phyloP scores from a whole-genome alignment of 2,329 filamentous ascomycete species.

The Aspergillus puulaauensis region DNA sequence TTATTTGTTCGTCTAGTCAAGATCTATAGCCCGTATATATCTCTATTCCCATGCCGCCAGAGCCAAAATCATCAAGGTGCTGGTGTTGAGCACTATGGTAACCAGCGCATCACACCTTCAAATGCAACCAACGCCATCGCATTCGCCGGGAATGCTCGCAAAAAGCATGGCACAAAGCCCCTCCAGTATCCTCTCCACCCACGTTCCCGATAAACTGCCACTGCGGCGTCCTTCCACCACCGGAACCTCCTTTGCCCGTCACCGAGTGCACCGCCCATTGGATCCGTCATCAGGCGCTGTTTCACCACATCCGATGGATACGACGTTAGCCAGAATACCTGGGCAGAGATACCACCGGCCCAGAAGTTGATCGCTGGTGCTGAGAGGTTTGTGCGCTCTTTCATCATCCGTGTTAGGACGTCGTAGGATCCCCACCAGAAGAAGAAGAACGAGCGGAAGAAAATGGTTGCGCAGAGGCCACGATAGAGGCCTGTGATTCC shows the following conservation, averaged over 20 bases:
- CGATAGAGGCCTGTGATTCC: constrained; percentile 81
- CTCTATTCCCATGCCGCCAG: not conserved
- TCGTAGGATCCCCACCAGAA: constrained; percentile 99
- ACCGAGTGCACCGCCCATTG: constrained; percentile 67
- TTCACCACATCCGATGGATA: constrained; percentile 95
- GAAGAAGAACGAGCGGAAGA: constrained; percentile 94
- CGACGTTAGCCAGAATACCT: constrained; percentile 90
- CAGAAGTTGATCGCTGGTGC: constrained; percentile 90
- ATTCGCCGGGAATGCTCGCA: constrained; percentile 93
- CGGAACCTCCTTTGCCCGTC: constrained; percentile 69
- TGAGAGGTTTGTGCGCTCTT: constrained; percentile 66
- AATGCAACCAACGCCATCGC: constrained; percentile 91
- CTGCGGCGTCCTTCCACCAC: constrained; percentile 77
- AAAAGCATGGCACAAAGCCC: constrained; percentile 89
- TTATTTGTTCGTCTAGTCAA: constrained; percentile 5
- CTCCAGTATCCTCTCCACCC: constrained; percentile 86
- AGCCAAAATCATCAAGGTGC: not conserved
- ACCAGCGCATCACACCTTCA: constrained; percentile 78
- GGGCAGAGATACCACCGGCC: constrained; percentile 89
- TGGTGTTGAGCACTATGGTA: constrained; percentile 31
- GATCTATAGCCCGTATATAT: constrained; percentile 8
- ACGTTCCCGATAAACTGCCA: constrained; percentile 70
- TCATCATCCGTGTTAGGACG: constrained; percentile 69
- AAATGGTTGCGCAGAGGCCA: constrained; percentile 76
- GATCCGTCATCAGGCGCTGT: constrained; percentile 96